Evolutionary conservation across 202 grass and related monocot species (phyloP), one percentile per base, ranked within the genome.

Genomic region (Panicum virgatum): DNA sequence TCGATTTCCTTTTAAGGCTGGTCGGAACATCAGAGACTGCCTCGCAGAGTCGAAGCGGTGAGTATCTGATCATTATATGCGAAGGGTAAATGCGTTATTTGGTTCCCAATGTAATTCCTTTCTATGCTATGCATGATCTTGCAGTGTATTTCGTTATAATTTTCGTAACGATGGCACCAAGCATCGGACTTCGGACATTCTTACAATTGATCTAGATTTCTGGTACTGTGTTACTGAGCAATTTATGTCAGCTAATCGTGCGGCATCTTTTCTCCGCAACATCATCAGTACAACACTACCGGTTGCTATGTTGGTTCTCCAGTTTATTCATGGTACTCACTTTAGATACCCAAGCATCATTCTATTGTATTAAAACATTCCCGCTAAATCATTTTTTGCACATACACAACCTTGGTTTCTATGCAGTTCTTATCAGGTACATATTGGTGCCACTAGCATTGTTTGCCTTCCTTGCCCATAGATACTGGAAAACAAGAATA

Each of bases 401-500:
- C 6, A 10, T 48, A 9, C 3, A 46, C 0, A 78, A 36, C 45
- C 54, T 37, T 34, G 63, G 1, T 27, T 53, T 83, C 44, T 0
- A n/a, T 66, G 27, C 60, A 78, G 75, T 83, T 7, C 4, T 82
- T 2, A 13, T 44, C 51, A 89, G 87, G 25, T 66, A 82, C 6
- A 9, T 86, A 0, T 60, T 86, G 19, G 37, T 12, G 10, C 83
- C 80, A 0, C 18, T 65, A 18, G 10, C 22, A 12, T 6, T 87
- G 2, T 75, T 65, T 39, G 11, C 29, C 3, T 87, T 91, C 75
- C 80, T 91, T 9, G 80, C 76, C 1, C 43, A 73, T 2, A 87
- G 40, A 7, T 76, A 76, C 27, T 87, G 84, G 84, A 86, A 42
- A 40, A 50, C 67, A 42, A 91, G 79, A 38, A 76, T 66, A 22